Evolutionary conservation across 805 yeast genomes (phyloP).

Genomic region (Candida sithepensis): DNA sequence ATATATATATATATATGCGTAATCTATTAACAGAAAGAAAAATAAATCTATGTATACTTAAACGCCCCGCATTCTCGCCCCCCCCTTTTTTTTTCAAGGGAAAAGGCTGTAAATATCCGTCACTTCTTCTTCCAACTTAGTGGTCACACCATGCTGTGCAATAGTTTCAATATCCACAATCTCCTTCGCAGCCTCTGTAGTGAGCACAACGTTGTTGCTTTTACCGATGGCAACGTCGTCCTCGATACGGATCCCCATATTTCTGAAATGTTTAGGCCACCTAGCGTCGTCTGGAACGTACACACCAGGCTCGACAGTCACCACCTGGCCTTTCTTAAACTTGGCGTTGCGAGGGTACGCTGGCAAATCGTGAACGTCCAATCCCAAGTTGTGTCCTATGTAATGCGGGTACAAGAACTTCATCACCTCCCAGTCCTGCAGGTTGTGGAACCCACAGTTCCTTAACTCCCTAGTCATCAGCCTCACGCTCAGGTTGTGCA

Average conservation of each 20-base stretch:
- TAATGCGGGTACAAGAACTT: constrained; percentile 81
- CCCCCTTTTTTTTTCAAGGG: neutral
- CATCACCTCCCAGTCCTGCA: constrained; percentile 51
- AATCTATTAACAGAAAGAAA: no score
- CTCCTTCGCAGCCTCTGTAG: constrained; percentile 85
- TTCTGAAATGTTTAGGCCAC: constrained; percentile 79
- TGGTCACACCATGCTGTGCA: constrained; percentile 57
- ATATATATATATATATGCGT: neutral
- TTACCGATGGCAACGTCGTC: constrained; percentile 85
- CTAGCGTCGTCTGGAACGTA: constrained; percentile 72
- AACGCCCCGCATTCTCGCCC: neutral
- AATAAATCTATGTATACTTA: no score
- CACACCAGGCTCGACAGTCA: constrained; percentile 95
- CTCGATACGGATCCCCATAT: constrained; percentile 91
- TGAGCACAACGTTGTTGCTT: constrained; percentile 51
- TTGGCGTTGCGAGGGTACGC: constrained; percentile 50
- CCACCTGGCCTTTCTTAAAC: constrained; percentile 68
- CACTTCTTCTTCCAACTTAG: constrained; percentile 40
- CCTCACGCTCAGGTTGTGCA: constrained; percentile 68
- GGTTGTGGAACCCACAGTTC: constrained; percentile 62
- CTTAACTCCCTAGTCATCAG: constrained; percentile 60
- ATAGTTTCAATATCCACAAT: constrained; percentile 73
- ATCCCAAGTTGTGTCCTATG: constrained; percentile 91
- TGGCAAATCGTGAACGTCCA: constrained; percentile 87
- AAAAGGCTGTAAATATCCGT: constrained; percentile 24